Percentiles rank a stretch among this genome's conserved stretches.
Conservation (phyloP, 2,329 filamentous ascomycete genomes). For the Aspergillus costaricaensis region DNA sequence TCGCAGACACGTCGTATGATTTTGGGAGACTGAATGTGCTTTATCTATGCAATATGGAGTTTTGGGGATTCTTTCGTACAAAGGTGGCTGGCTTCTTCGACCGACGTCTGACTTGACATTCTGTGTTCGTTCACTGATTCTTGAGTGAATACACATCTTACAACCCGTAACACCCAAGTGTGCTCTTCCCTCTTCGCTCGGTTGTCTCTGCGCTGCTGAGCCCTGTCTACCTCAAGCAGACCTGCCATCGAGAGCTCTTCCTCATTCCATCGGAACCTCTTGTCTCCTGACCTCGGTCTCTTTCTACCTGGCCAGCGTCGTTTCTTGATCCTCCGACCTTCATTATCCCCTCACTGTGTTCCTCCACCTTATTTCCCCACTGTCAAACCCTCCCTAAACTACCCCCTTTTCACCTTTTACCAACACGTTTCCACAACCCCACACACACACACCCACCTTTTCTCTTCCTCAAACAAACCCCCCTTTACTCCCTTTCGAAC, state of each 20-base stretch:
- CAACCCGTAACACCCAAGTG: constrained; percentile 5
- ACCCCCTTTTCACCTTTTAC: background rate
- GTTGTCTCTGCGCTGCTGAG: constrained; percentile 3
- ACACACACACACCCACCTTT: constrained; percentile 9
- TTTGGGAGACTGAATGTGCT: constrained; percentile 14
- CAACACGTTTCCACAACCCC: background rate
- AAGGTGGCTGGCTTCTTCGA: constrained; percentile 9
- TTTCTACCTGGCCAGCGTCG: background rate
- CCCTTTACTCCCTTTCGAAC: constrained; percentile 28
- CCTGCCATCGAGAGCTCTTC: background rate
- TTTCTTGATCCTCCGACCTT: background rate
- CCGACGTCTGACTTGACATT: constrained; percentile 10
- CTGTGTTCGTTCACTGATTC: constrained; percentile 8
- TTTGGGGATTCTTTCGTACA: constrained; percentile 9
- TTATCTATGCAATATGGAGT: constrained; percentile 14
- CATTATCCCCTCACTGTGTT: background rate
- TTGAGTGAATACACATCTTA: constrained; percentile 9
- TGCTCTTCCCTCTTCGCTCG: constrained; percentile 1
- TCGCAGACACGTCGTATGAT: constrained; percentile 16
- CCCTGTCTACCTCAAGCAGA: background rate
- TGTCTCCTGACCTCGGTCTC: background rate
- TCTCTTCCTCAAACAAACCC: constrained; percentile 17
- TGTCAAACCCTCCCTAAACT: background rate
- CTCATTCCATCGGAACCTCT: background rate
- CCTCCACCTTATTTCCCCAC: background rate